Evolutionary conservation across 345 rosid species (phyloP), one percentile per base, ranked within the genome.

Genomic region (Schrenkiella parvula): DNA sequence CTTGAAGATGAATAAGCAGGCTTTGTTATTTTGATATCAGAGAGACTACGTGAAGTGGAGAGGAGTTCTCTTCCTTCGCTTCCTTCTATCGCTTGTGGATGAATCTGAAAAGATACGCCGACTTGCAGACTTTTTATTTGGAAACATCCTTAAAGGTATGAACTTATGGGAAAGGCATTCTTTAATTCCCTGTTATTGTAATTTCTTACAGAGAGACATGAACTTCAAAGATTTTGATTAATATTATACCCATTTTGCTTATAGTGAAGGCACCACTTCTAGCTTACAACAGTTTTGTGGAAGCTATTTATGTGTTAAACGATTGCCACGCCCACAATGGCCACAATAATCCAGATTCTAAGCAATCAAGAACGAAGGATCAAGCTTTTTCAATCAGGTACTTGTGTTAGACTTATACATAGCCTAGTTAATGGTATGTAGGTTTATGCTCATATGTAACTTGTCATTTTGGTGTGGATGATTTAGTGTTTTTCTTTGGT

Each of bases 1-100:
- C 65, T 6, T 48, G 39, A 51, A 14, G 28, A 35, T 41, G 15
- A 18, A 25, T 54, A 57, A 68, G 37, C 17, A 48, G 39, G 39
- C 23, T 32, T 50, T 66, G 14, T 63, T 73, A 35, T 81, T 38
- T 53, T 8, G 14, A 6, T 62, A 14, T 57, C 78, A 93, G 99
- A 89, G 96, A 83, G 99, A 91, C 82, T 95, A 95, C n/a, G 97
- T 95, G 54, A 91, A 95, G 84, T 91, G 99, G 99, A 89, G 90
- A 78, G 97, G 96, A 63, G 81, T 88, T 50, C 93, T 88, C 68
- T 91, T 91, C 73, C 89, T 91, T 65, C 84, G 92, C 1, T 91
- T 95, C 74, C 97, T 93, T 69, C 67, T 89, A 51, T 84, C 95
- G 8, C 89, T 93, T 59, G 99, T 91, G 31, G 97, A 95, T 78